Evolutionary conservation across 345 rosid species (phyloP), one percentile per base, ranked within the genome.

Genomic region (Euphorbia peplus): DNA sequence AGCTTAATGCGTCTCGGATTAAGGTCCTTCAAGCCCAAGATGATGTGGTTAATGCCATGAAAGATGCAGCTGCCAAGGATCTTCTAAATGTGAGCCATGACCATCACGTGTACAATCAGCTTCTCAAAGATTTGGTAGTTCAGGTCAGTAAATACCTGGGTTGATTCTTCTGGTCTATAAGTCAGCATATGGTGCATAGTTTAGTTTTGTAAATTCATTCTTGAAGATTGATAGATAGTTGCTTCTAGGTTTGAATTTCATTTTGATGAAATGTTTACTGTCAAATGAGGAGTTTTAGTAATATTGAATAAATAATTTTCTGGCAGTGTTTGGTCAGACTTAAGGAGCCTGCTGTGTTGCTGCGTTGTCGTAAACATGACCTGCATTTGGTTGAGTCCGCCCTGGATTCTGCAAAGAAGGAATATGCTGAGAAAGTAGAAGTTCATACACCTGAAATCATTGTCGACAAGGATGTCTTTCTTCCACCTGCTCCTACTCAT

Each of bases 21-120:
- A 95, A 91, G 73, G 88, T 91, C 68, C 92, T 95, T 72, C 98
- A 95, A 81, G 95, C 95, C 52, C 97, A 95, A 85, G 99, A 95
- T 76, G 99, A 95, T 70, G 83, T 86, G 72, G 88, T 95, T 64
- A 95, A 87, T 86, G 72, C 83, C 55, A 95, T 95, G 97, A 92
- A 82, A 71, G 97, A 90, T 35, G 85, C 81, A 11, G 92, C 98
- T 26, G 78, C 86, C 19, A 88, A 86, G 80, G 85, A 95, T 16
- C 90, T 95, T 75, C 84, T 92, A 72, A 85, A 75, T 75, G 95
- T 87, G 69, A 85, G 92, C 64, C 70, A 53, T 5, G 70, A 88
- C 72, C 87, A 87, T 47, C 79, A 86, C 81, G 72, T 52, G 12
- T 92, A 95, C 66, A 81, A 74, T 70, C 75, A 66, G 57, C 93